Base-by-base conservation (phyloP, 2,329 filamentous ascomycete species). In the Coniochaeta hoffmannii region DNA sequence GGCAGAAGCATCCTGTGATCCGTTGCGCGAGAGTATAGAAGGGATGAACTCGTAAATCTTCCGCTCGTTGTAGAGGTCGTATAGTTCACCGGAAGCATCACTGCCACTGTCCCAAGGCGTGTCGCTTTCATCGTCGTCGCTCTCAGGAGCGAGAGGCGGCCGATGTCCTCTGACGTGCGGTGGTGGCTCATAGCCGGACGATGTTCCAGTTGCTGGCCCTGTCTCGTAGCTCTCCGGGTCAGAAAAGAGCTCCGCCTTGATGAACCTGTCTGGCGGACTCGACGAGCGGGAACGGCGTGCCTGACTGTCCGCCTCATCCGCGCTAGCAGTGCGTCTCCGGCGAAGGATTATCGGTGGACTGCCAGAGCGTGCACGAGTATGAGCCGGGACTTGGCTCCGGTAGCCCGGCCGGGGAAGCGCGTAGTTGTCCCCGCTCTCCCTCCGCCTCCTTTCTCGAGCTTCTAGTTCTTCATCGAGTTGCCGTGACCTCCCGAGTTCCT, bases 1-100 rank as follows among this genome's bases (percentile, higher is more conserved):
- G 2, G 31, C 32, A 4, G 49, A 50, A 22, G 28, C 28, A 24
- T 50, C 49, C 19, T 50, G 49, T 3, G 49, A 50, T 4, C 15
- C 28, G 7, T 19, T 50, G 11, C 49, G 49, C 12, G 49, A 50
- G 24, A 35, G 34, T 36, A 28, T 22, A 9, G 50, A 53, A 3
- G 50, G 50, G 50, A 28, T 53, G 32, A 53, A 53, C 50, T 53
- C 50, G 50, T 53, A 53, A 12, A 53, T 31, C 14, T 53, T 46
- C 19, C 12, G 19, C 22, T 46, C 41, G 22, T 46, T 26, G 41
- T 26, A 24, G 12, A 28, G 24, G 12, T 26, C 41, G 19, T 46
- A 46, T 2, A n/a, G 9, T 11, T 28, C 41, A 11, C 15, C 6
- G 38, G 41, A 46, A 2, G 15, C n/a, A n/a, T 46, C 41, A 28